Evolutionary conservation across 148 eudicot genomes (phyloP), one percentile per base, ranked within the genome.

Genomic region (Arbutus unedo): DNA sequence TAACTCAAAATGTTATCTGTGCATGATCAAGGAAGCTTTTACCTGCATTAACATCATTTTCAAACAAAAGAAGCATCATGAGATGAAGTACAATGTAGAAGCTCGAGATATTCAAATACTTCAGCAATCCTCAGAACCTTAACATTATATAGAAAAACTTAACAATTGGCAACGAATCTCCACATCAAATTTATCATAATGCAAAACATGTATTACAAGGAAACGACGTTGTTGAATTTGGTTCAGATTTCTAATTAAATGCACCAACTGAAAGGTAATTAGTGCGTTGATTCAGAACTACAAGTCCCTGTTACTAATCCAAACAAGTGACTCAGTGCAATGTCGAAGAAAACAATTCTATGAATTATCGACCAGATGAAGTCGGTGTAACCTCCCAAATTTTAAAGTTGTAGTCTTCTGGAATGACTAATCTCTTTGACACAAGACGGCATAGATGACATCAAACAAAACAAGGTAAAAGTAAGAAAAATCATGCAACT

Each of bases 41-140:
- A 83, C 82, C 91, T 90, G 90, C 85, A 80, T 15, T 78, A 81
- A 9, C 51, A 77, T 43, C 44, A 83, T 62, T 23, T 67, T 47
- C 54, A 68, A 62, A 51, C 59, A 67, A 15, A 54, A 21, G 45
- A 66, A 59, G 64, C 48, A 48, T 23, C 78, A 81, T 15, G 54
- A 23, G 38, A 25, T 51, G 19, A 43, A 6, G 18, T 66, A 23
- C 9, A 50, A 84, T 10, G 62, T 31, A 60, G 78, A 49, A 79
- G 54, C 55, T 57, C 25, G 4, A 6, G 21, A 2, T 47, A 72
- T 47, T 71, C 47, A 56, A 48, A 64, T 55, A 47, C 23, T 18
- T 55, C 70, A 62, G 13, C 13, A n/a, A 80, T 66, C 55, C 59
- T 25, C 31, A 51, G n/a, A 50, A 14, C 48, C 64, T 51, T 80